A percentile compares a stretch with the other conserved stretches of the same genome.
These are phyloP conservation scores for Cutaneotrichosporon cavernicola DNA, from an alignment of 1,284 basidiomycete genomes.

Conservation along the genomic window DNA sequence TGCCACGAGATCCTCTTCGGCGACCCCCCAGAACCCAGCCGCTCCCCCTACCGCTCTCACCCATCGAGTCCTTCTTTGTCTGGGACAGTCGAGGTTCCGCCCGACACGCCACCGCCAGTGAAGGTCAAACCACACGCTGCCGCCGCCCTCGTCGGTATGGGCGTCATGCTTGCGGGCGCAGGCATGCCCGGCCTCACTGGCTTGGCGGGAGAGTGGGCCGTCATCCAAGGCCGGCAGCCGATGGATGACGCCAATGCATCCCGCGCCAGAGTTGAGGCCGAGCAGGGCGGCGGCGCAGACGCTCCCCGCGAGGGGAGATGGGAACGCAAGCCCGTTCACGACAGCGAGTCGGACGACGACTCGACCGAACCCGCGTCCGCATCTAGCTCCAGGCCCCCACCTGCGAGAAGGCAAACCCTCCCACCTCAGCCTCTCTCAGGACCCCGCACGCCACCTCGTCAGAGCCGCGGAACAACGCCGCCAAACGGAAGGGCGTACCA, in stretches of 20 bases:
- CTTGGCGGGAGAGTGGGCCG: constrained; percentile 74
- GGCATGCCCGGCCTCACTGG: constrained; percentile 73
- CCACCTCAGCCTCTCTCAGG: constrained; percentile 12
- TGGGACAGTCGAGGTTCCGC: constrained; percentile 11
- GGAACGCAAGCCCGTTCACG: constrained; percentile 16
- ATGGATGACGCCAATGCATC: constrained; percentile 43
- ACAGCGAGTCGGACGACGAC: constrained; percentile 54
- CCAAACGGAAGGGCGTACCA: constrained; percentile 15
- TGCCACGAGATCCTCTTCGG: constrained; percentile 98
- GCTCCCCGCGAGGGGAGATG: constrained; percentile 27
- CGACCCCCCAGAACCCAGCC: constrained; percentile 68
- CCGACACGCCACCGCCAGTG: constrained; percentile 37
- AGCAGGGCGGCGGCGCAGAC: constrained; percentile 46
- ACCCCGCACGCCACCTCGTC: background rate
- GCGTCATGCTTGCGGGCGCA: constrained; percentile 71
- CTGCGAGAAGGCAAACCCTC: constrained; percentile 8
- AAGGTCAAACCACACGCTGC: constrained; percentile 71
- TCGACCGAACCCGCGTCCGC: constrained; percentile 4
- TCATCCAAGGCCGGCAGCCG: constrained; percentile 73
- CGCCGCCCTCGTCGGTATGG: constrained; percentile 81
- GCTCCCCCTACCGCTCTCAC: constrained; percentile 64
- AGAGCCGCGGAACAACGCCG: constrained; percentile 16
- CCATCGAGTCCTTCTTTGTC: constrained; percentile 46
- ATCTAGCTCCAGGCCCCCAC: background rate
- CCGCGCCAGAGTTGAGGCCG: constrained; percentile 46